Evolutionary conservation across 2,329 filamentous ascomycete genomes (phyloP).

Genomic region (Chaetomiaceae sp.): DNA sequence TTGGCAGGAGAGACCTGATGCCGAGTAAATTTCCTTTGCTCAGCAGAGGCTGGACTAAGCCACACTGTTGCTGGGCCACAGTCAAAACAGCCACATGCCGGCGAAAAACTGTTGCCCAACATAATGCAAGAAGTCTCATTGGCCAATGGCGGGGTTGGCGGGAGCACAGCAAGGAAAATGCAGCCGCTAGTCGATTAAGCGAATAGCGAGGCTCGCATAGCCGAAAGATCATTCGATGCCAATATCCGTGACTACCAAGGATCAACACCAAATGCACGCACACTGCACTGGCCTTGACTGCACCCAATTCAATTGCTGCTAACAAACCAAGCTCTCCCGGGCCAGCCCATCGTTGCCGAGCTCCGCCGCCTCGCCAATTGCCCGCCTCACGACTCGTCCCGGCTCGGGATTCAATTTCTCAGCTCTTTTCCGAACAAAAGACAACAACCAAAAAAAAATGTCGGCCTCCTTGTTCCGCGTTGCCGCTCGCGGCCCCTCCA

Average conservation of each 20-base stretch:
- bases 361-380: slow-evolving; percentile 20
- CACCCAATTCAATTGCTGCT: slow-evolving; percentile 22
- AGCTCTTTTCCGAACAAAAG: slow-evolving; percentile 1
- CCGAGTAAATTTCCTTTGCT: too few relatives aligned
- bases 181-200: slow-evolving; percentile 22
- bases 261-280: slow-evolving; percentile 25
- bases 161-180: slow-evolving; percentile 4
- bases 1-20: too few relatives aligned
- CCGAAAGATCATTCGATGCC: slow-evolving; percentile 33
- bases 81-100: neutral
- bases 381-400: slow-evolving; percentile 16
- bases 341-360: slow-evolving; percentile 23
- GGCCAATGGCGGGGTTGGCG: slow-evolving; percentile 15
- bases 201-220: slow-evolving; percentile 21
- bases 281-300: slow-evolving; percentile 19
- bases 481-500: slow-evolving; percentile 62
- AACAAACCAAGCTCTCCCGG: slow-evolving; percentile 21
- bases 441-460: too few relatives aligned
- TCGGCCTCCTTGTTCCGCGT: slow-evolving; percentile 66
- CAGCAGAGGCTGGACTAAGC: neutral
- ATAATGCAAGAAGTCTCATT: slow-evolving; percentile 12
- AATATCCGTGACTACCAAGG: slow-evolving; percentile 26
- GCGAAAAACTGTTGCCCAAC: neutral
- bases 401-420: slow-evolving; percentile 10
- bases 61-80: neutral